phyloP scores from a whole-genome alignment of 179 eudicot genomes.

The Silene noctiflora region DNA sequence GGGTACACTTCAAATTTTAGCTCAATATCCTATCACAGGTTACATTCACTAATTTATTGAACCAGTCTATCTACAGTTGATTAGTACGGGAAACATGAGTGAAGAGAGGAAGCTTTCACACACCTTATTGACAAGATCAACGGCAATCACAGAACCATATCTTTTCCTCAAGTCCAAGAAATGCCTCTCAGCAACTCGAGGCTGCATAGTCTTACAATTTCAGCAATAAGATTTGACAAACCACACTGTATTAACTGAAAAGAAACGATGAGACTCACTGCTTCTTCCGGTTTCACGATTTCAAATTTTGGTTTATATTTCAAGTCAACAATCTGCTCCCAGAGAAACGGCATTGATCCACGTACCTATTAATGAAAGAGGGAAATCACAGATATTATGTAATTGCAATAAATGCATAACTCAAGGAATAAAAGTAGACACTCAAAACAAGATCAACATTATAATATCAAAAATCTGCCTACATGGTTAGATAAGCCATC shows the following conservation, averaged over 20 bases:
- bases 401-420: neutral
- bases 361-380: slow-evolving; percentile 57
- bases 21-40: neutral
- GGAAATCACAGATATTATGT: slow-evolving; percentile 13
- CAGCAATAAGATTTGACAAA: slow-evolving; percentile 6
- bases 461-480: neutral
- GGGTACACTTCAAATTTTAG: slow-evolving; percentile 5
- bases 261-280: slow-evolving; percentile 42
- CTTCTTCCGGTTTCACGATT: slow-evolving; percentile 71
- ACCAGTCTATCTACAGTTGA: neutral
- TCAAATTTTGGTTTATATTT: slow-evolving; percentile 94
- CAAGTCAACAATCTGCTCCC: slow-evolving; percentile 98
- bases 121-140: slow-evolving; percentile 96
- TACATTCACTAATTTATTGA: neutral
- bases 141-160: slow-evolving; percentile 87
- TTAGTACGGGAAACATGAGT: neutral
- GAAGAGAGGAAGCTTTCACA: neutral
- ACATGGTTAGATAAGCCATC: neutral
- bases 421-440: slow-evolving; percentile 1
- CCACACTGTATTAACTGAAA: neutral
- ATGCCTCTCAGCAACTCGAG: slow-evolving; percentile 84
- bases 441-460: neutral
- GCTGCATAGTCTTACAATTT: slow-evolving; percentile 43
- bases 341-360: slow-evolving; percentile 91
- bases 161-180: slow-evolving; percentile 80